phyloP scores from a whole-genome alignment of 441 rosid species.

The Bruguiera hainesii region DNA sequence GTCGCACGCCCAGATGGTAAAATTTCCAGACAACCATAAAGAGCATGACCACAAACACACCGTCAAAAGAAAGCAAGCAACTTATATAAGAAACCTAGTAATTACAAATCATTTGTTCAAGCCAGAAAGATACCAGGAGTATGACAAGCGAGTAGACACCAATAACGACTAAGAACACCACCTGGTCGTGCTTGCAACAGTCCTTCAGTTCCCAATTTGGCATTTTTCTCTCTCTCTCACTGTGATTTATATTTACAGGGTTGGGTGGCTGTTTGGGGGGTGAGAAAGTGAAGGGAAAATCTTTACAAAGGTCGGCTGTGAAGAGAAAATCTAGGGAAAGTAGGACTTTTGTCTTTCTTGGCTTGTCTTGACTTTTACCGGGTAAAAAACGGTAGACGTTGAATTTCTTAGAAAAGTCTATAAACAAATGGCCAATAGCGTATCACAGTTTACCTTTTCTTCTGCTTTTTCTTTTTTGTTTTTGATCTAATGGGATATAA shows the following conservation, averaged over 20 bases:
- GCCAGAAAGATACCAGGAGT: conserved; percentile 41
- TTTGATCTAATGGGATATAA: too few relatives aligned
- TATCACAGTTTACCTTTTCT: too few relatives aligned
- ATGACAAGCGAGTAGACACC: conserved; percentile 81
- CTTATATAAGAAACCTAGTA: not conserved
- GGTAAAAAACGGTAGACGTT: not conserved
- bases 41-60: too few relatives aligned
- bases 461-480: too few relatives aligned
- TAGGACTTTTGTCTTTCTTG: not conserved
- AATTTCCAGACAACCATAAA: too few relatives aligned
- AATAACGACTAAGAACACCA: conserved; percentile 46
- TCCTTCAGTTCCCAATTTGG: conserved; percentile 73
- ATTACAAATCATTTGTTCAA: conserved; percentile 1
- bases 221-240: conserved; percentile 7
- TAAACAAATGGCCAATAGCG: not conserved
- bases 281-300: conserved; percentile 18
- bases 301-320: too few relatives aligned
- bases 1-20: too few relatives aligned
- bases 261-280: conserved; percentile 1
- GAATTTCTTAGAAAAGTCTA: conserved; percentile 2
- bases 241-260: not conserved
- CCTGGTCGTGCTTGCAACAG: conserved; percentile 72
- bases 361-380: not conserved
- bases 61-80: too few relatives aligned
- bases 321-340: not conserved